Conservation (phyloP, 352 stramenopile species). For the Phytophthora sp. region DNA sequence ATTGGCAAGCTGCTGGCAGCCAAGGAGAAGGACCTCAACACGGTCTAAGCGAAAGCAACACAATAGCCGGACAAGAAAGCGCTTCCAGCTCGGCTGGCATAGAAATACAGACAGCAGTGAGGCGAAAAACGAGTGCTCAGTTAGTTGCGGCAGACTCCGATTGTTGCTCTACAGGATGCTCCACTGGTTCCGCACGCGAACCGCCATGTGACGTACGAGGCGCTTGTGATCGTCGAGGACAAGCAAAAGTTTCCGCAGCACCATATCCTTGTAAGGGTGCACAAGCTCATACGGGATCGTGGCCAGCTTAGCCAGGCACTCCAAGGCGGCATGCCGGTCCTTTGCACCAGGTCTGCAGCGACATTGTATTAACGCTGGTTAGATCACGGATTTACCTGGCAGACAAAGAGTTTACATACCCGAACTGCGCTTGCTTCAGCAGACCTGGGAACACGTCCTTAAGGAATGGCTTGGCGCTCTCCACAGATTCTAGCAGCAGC, state of each 20-base stretch:
- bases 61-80: neutral
- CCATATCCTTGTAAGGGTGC: constrained; percentile 86
- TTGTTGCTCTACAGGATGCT: constrained; percentile 79
- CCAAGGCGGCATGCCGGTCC: constrained; percentile 74
- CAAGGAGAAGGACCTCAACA: constrained; percentile 83
- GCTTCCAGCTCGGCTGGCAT: constrained; percentile 6
- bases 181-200: constrained; percentile 92
- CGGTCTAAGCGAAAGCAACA: constrained; percentile 43
- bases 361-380: no score
- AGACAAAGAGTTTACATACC: constrained; percentile 50
- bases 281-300: constrained; percentile 88
- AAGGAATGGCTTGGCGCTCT: constrained; percentile 83
- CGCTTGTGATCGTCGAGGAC: constrained; percentile 89
- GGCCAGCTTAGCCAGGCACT: constrained; percentile 79
- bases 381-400: no score
- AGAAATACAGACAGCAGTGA: constrained; percentile 26
- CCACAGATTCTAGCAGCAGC: constrained; percentile 76
- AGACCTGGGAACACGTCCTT: constrained; percentile 86
- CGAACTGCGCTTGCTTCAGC: constrained; percentile 81
- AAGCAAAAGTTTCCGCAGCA: constrained; percentile 76
- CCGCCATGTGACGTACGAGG: constrained; percentile 85
- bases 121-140: neutral
- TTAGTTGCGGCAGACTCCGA: constrained; percentile 5
- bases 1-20: constrained; percentile 74
- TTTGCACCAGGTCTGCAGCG: constrained; percentile 55